Conservation (phyloP, 768 basidiomycete genomes). For the Trametes punicea region DNA sequence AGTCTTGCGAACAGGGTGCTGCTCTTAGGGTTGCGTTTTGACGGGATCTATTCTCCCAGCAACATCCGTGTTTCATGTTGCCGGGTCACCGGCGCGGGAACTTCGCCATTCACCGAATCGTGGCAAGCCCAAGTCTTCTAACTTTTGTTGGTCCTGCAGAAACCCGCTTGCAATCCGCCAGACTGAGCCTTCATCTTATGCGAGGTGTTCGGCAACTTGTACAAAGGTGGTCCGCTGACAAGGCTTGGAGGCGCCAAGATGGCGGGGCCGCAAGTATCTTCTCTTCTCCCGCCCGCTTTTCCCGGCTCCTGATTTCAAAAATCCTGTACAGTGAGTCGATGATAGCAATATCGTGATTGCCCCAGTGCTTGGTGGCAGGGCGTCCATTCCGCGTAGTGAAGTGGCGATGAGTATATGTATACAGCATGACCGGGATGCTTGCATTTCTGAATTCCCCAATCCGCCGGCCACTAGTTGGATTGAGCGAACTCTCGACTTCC, state of each 20-base stretch:
- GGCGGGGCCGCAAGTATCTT: neutral
- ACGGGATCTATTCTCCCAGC: slow-evolving; percentile 7
- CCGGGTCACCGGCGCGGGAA: neutral
- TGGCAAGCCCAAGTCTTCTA: too few species aligned
- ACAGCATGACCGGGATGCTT: neutral
- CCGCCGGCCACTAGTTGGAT: neutral
- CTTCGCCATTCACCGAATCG: too few species aligned
- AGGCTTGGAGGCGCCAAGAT: neutral
- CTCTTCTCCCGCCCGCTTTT: neutral
- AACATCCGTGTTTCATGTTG: neutral
- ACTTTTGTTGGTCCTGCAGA: neutral
- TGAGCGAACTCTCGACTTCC: neutral
- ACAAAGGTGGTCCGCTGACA: too few species aligned
- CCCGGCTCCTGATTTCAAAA: slow-evolving; percentile 2
- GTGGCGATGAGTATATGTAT: slow-evolving; percentile 7
- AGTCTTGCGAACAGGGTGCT: neutral
- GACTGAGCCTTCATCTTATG: neutral
- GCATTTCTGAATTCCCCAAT: neutral
- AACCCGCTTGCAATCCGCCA: neutral
- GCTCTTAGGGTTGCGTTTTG: neutral
- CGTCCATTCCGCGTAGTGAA: neutral
- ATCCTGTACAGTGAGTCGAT: neutral
- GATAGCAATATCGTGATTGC: slow-evolving; percentile 6
- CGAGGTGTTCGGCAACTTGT: neutral
- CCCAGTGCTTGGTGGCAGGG: neutral